These are phyloP conservation scores for Papiliotrema flavescens DNA, from an alignment of 1,284 basidiomycete genomes.

Conservation along the genomic window DNA sequence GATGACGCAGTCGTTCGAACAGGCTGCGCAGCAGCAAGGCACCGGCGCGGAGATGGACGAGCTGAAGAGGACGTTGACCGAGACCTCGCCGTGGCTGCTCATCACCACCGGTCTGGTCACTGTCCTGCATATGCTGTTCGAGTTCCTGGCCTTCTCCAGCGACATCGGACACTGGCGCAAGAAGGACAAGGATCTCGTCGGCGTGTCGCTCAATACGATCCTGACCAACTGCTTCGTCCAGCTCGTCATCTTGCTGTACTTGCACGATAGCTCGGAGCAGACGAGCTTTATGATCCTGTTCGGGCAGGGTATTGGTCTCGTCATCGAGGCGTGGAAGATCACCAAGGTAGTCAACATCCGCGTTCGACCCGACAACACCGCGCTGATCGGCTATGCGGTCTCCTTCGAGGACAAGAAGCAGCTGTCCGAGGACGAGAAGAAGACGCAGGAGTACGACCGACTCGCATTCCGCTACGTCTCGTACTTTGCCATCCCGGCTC, in stretches of 20 bases:
- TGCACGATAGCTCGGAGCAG: constrained; percentile 91
- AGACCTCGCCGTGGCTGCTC: constrained; percentile 90
- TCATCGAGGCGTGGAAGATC: constrained; percentile 94
- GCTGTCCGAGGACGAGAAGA: constrained; percentile 88
- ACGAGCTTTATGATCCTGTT: constrained; percentile 94
- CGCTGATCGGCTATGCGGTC: constrained; percentile 71
- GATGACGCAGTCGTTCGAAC: constrained; percentile 76
- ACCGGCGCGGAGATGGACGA: constrained; percentile 77
- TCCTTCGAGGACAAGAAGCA: constrained; percentile 89
- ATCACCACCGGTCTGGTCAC: constrained; percentile 69
- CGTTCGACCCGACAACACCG: constrained; percentile 59
- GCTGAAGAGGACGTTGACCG: constrained; percentile 86
- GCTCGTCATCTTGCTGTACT: constrained; percentile 80
- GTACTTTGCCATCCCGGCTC: constrained; percentile 75
- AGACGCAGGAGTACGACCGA: constrained; percentile 82
- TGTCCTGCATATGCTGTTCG: constrained; percentile 82
- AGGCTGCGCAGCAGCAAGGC: constrained; percentile 65
- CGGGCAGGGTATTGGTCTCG: constrained; percentile 77
- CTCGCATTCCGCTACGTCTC: constrained; percentile 65
- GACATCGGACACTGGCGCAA: constrained; percentile 94
- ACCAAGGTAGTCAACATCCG: constrained; percentile 76
- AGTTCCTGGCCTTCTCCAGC: constrained; percentile 90
- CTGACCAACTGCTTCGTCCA: constrained; percentile 91
- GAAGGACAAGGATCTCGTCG: constrained; percentile 63
- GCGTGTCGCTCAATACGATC: constrained; percentile 62